Base-by-base conservation (phyloP, 306 rosid genomes). In the Psophocarpus tetragonolobus region DNA sequence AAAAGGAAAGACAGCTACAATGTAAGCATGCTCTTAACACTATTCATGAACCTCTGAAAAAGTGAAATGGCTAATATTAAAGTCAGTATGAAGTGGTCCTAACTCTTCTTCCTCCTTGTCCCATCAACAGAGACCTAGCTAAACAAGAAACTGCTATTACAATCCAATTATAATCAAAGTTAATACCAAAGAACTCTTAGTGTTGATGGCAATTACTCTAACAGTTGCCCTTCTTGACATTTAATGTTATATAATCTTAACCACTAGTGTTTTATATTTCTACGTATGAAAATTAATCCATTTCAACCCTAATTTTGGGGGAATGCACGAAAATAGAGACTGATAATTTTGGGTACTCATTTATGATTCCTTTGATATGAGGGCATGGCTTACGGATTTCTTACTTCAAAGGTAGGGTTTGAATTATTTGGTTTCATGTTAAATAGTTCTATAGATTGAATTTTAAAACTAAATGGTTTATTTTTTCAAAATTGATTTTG, bases 81-180 rank as follows among this genome's bases (percentile, higher is more conserved):
- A 65, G 75, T 39, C 58, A n/a, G 45, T 24, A 14, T 76, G 36
- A 64, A 51, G 42, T 58, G 76, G 84, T 47, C 77, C 75, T 14
- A 15, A 17, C 84, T 26, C 44, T 30, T 35, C 36, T 48, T 54
- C 54, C 18, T n/a, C 42, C 24, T 32, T 81, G 81, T 68, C 60
- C 23, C 8, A 8, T 24, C 47, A 47, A 21, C 18, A 68, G 50
- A 26, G 74, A 39, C 81, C 23, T 69, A 26, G 45, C 39, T 66
- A 73, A 58, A 61, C 68, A 68, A 47, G 33, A 36, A 44, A 35
- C 4, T n/a, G 24, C n/a, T 56, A 66, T 62, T 39, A 33, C 32
- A 80, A 35, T 66, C 62, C 36, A 56, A 18, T 57, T 39, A 56
- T 42, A 7, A 45, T 42, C 32, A 65, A n/a, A 17, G 36, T 64